Evolutionary conservation across 2,329 filamentous ascomycete genomes (phyloP), one percentile per base, ranked within the genome.

Genomic region (Verticillium nubilum): DNA sequence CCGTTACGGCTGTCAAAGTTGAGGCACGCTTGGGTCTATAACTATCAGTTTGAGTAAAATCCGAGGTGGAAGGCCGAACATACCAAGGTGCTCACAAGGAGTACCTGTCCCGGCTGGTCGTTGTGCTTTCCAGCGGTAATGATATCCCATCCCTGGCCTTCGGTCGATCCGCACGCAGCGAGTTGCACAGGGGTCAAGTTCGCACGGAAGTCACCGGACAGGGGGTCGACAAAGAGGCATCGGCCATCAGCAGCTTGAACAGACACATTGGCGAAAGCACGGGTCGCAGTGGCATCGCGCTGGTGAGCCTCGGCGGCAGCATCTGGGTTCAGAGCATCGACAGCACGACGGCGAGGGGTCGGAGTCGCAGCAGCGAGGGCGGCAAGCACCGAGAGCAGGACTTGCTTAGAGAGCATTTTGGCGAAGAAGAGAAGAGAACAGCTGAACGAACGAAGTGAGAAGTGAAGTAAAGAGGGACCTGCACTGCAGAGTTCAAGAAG

Each of bases 1-100:
- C 80, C 81, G 28, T 81, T 75, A 54, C 82, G 75, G 5, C 78
- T 76, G 64, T 86, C 83, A 61, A 84, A 83, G 72, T 84, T 86
- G 65, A 84, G 72, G 66, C 83, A 86, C 52, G 82, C 83, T 67
- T 84, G 78, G 1, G 83, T 86, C 62, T 64, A 25, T 7, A 3
- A 10, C 19, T 13, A 3, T 25, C 10, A 0, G 72, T 76, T 63
- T 1, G 52, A 26, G 27, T n/a, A n/a, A n/a, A 31, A 28, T 52
- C 5, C 7, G 9, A 25, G 1, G 12, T 13, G 25, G 5, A 15
- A 31, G 4, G 27, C 13, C 29, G 31, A 35, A 66, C 72, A 61
- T 64, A 78, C 76, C 64, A 83, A 69, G 3, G 80, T 81, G 73
- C 78, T 86, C 52, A 85, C 83, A 37, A 86, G 66, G 54, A 85